These are phyloP conservation scores for Salix arbutifolia DNA, from an alignment of 345 rosid species.

Conservation along the genomic window DNA sequence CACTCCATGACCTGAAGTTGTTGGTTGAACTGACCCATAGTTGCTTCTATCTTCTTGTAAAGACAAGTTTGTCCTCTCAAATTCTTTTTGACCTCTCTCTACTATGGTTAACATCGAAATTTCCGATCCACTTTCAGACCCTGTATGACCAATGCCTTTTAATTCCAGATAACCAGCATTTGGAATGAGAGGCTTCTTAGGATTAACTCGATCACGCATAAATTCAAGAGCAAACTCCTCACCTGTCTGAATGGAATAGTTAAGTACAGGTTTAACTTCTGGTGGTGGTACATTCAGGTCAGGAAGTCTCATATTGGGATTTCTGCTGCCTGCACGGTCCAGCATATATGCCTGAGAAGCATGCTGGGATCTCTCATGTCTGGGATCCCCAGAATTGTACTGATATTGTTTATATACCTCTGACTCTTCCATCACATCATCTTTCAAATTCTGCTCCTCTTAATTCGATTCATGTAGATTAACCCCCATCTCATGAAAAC, in stretches of 20 bases:
- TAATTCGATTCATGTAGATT: background rate
- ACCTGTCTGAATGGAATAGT: slow-evolving; percentile 82
- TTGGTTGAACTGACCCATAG: slow-evolving; percentile 46
- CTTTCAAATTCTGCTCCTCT: slow-evolving; percentile 48
- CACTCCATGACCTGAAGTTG: slow-evolving; percentile 30
- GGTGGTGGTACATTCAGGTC: slow-evolving; percentile 38
- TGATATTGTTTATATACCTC: slow-evolving; percentile 34
- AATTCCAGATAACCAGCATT: slow-evolving; percentile 56
- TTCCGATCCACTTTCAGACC: slow-evolving; percentile 64
- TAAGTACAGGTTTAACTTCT: slow-evolving; percentile 64
- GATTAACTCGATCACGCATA: slow-evolving; percentile 68
- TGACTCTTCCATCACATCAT: slow-evolving; percentile 46
- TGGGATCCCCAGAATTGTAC: slow-evolving; percentile 41
- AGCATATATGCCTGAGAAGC: slow-evolving; percentile 39
- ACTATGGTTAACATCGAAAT: slow-evolving; percentile 38
- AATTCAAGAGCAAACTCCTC: slow-evolving; percentile 92
- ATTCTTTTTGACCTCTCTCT: slow-evolving; percentile 45
- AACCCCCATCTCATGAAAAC: slow-evolving; percentile 1
- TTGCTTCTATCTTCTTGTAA: slow-evolving; percentile 41
- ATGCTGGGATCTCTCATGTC: slow-evolving; percentile 37
- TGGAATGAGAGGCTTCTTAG: slow-evolving; percentile 42
- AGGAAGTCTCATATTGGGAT: slow-evolving; percentile 35
- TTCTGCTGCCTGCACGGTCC: slow-evolving; percentile 40
- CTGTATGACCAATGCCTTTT: slow-evolving; percentile 54
- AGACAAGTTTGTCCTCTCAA: slow-evolving; percentile 43